Percentiles rank a stretch among this genome's conserved stretches.
Conservation (phyloP, 192 early-diverging fungal species). For the Kickxella alabastrina region DNA sequence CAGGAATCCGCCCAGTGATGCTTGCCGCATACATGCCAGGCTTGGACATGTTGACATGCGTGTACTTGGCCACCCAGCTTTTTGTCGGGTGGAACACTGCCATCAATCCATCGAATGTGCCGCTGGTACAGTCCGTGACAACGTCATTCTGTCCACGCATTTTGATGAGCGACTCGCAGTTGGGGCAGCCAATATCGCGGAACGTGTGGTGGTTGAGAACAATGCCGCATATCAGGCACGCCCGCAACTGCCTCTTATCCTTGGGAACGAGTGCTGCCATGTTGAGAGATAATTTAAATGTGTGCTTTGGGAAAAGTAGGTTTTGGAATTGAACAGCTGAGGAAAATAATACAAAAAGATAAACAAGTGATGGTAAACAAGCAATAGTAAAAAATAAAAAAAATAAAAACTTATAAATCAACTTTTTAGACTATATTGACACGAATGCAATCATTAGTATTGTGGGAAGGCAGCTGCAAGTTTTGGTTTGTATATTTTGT, state of each 20-base stretch:
- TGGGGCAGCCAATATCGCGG: slow-evolving; percentile 69
- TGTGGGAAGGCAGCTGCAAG: too few species aligned
- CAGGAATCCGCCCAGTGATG: slow-evolving; percentile 68
- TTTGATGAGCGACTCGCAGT: slow-evolving; percentile 72
- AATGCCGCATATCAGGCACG: slow-evolving; percentile 76
- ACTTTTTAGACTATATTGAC: too few species aligned
- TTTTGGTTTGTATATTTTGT: too few species aligned
- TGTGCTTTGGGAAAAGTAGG: too few species aligned
- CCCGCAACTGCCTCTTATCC: slow-evolving; percentile 69
- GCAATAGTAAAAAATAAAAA: slow-evolving; percentile 2
- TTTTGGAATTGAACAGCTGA: too few species aligned
- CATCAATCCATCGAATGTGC: slow-evolving; percentile 71
- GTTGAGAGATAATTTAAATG: too few species aligned
- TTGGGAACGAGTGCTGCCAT: slow-evolving; percentile 55
- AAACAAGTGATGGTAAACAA: background rate
- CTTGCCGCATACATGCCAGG: slow-evolving; percentile 74
- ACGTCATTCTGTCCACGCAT: slow-evolving; percentile 62
- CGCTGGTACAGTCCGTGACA: slow-evolving; percentile 73
- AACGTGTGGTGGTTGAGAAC: slow-evolving; percentile 75
- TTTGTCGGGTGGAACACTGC: slow-evolving; percentile 69
- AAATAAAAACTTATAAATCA: background rate
- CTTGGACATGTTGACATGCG: slow-evolving; percentile 48
- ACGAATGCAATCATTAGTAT: too few species aligned
- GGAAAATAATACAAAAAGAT: background rate
- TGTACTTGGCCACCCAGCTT: slow-evolving; percentile 75